Base-by-base conservation (phyloP, 2,329 filamentous ascomycete genomes). In the Aureobasidium pullulans region DNA sequence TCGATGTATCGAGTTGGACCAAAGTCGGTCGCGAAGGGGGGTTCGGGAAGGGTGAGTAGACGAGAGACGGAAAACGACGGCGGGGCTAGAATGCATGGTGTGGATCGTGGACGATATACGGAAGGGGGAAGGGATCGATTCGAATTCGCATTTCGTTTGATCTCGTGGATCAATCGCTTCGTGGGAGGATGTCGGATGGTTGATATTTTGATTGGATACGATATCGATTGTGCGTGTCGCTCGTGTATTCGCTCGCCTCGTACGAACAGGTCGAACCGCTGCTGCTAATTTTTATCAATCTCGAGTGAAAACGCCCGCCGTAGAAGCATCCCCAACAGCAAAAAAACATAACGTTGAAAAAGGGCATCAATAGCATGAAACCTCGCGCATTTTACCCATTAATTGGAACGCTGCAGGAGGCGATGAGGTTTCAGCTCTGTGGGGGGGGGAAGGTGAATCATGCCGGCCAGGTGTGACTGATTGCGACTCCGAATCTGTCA, bases 281-380 rank as follows among this genome's bases (percentile, higher is more conserved):
- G 42, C 54, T 57, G 54, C 54, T 57, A 57, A 19, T 46, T 57
- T 57, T 48, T 47, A 57, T 57, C 54, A 57, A 57, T 57, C 34
- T 34, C 31, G 15, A 23, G 31, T 46, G 37, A 39, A 19, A 57
- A 48, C 54, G 54, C 54, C 54, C 54, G 54, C 54, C 42, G 28
- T 16, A 48, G 46, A 44, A 47, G 16, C 42, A 39, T 11, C 29
- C 37, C 54, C 34, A 40, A 37, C 31, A 31, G 32, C n/a, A 57
- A n/a, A 29, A 40, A 39, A 34, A 36, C 47, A n/a, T 40, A 37
- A 48, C 37, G 50, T 54, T 23, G 23, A 57, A 48, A 11, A 34
- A n/a, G 53, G 54, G 54, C 54, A 23, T 57, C 37, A 57, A 48
- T 34, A 48, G 54, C 40, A 46, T 42, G 49, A 46, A 23, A 46